Base-by-base conservation (phyloP, 106 monocot genomes). In the Acanthochlamys bracteata region DNA sequence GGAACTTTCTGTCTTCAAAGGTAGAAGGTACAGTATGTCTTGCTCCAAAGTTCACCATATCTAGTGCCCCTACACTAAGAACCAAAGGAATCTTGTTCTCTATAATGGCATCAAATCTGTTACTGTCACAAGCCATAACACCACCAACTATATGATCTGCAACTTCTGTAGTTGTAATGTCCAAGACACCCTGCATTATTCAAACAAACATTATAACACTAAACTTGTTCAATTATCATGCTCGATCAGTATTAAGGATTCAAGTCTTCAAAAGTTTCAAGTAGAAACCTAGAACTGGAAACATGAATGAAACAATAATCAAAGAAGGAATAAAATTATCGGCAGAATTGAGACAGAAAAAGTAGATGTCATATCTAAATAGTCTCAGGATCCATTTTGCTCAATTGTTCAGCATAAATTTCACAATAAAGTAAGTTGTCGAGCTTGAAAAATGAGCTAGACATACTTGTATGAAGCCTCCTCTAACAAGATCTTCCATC, bases 31-130 rank as follows among this genome's bases (percentile, higher is more conserved):
- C 74, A 42, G 94, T 95, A 62, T 84, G 65, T 66, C 64, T 79
- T 25, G 81, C 77, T 60, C 94, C 94, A 78, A 95, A 95, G 43
- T 95, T 95, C 43, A 95, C 94, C 90, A 90, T 95, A 71, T 95
- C 94, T 55, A 90, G 69, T 27, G 94, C 90, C n/a, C 90, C 94
- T 42, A 90, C 77, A 78, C 90, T 95, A 25, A 95, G 68, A 53
- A 95, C 86, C 20, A 87, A 53, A 73, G 94, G 94, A 66, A 95
- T 65, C 55, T 82, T 84, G 51, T 80, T 90, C 72, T 95, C 84
- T 55, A 90, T 82, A 0, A 87, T 82, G 20, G 77, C 75, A 74
- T 95, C 94, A 74, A 95, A 95, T 55, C 94, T 75, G 27, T 81
- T 77, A 51, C 55, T 69, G 61, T 95, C 86, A 73, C 90, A 95